Base-by-base conservation (phyloP, 345 rosid genomes). In the Kandelia obovata region DNA sequence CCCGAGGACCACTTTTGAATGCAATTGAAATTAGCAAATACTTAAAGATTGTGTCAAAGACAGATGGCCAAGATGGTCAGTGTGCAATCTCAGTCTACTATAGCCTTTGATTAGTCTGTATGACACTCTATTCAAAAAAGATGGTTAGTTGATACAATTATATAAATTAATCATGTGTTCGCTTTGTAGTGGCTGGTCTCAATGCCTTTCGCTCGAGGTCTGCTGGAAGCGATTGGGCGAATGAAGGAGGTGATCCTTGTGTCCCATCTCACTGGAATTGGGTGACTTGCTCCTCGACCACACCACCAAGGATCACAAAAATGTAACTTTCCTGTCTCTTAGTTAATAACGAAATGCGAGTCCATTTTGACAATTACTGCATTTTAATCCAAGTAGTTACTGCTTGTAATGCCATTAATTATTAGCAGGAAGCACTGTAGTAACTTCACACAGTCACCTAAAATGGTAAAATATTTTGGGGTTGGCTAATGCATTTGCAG, bases 211-310 rank as follows among this genome's bases (percentile, higher is more conserved):
- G 81, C 59, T 73, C 67, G 47, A 69, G 84, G 87, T 79, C 87
- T 21, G 72, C 73, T 64, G 88, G 32, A 81, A 88, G 80, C 69
- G 80, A 47, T 73, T 85, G 85, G 87, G 75, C 79, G 26, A 87
- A 82, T 71, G 93, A 88, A 71, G 89, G 87, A 59, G 97, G 97
- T 58, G 99, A 95, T 80, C 99, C 99, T 62, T 95, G 99, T 75
- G 80, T 90, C 62, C 99, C 99, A 6, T 80, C 75, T 71, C 80
- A 65, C 11, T 92, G 97, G 97, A 85, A 84, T 11, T 88, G 98
- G 99, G 81, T 95, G 75, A 79, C 73, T 69, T 95, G 99, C 69
- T 79, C 88, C 82, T 73, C 80, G 65, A 80, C 85, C 15, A 53
- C 84, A 31, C 88, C 96, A 43, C 92, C 98, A 72, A 87, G 98